Conservation (phyloP, 2,329 filamentous ascomycete species). For the Penicillium sp. region DNA sequence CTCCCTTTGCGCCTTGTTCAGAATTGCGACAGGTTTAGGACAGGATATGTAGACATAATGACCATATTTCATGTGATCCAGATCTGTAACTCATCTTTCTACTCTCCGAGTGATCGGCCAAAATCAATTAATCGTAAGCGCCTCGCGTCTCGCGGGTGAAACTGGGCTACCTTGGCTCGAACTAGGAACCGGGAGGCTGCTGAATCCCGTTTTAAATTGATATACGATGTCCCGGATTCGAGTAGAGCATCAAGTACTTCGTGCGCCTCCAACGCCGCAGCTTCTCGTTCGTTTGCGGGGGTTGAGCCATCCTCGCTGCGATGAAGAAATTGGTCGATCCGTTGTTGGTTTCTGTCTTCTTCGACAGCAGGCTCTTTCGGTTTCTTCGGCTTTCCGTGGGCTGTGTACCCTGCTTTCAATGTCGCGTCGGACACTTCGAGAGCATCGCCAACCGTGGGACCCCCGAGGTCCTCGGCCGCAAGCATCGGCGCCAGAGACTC, state of each 20-base stretch:
- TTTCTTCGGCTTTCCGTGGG: slow-evolving; percentile 51
- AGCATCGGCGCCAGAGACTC: slow-evolving; percentile 71
- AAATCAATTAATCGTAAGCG: slow-evolving; percentile 57
- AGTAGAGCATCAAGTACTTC: slow-evolving; percentile 51
- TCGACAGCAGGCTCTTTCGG: slow-evolving; percentile 31
- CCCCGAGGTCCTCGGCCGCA: slow-evolving; percentile 79
- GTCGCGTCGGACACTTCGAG: slow-evolving; percentile 62
- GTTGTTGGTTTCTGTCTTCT: slow-evolving; percentile 44
- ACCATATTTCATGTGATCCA: slow-evolving; percentile 2
- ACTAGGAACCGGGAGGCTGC: slow-evolving; percentile 57
- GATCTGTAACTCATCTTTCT: slow-evolving; percentile 1
- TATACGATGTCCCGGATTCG: slow-evolving; percentile 50
- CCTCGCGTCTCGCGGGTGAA: slow-evolving; percentile 56
- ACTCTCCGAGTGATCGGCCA: slow-evolving; percentile 41
- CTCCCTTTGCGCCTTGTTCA: not conserved
- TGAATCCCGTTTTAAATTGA: slow-evolving; percentile 52
- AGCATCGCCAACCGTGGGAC: slow-evolving; percentile 76
- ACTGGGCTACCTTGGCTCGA: slow-evolving; percentile 57
- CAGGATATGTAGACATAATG: slow-evolving; percentile 20
- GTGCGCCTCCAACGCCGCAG: slow-evolving; percentile 51
- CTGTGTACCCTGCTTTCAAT: slow-evolving; percentile 56
- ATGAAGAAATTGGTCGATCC: slow-evolving; percentile 55
- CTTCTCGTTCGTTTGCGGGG: slow-evolving; percentile 48
- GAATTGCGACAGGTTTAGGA: slow-evolving; percentile 8
- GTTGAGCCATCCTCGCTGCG: slow-evolving; percentile 29